Evolutionary conservation across 2,329 filamentous ascomycete genomes (phyloP).

Genomic region (Aureobasidium sp.): DNA sequence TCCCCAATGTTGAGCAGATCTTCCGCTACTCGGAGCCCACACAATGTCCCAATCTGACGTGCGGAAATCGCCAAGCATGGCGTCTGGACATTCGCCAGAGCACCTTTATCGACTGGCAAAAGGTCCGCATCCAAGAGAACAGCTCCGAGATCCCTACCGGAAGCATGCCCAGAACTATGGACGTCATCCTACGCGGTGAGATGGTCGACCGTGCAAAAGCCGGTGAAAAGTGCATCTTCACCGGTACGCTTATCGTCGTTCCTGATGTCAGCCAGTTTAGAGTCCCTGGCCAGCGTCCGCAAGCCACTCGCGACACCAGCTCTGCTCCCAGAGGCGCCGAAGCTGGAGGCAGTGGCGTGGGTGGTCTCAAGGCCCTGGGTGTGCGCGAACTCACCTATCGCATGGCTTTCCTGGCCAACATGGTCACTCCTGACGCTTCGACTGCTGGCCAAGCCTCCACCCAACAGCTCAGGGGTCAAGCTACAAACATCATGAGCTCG

Average conservation of each 20-base stretch:
- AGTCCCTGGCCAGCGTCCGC: slow-evolving; percentile 75
- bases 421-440: slow-evolving; percentile 84
- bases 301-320: slow-evolving; percentile 75
- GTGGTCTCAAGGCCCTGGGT: slow-evolving; percentile 83
- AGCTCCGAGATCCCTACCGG: slow-evolving; percentile 96
- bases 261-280: slow-evolving; percentile 94
- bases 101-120: slow-evolving; percentile 99
- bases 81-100: slow-evolving; percentile 93
- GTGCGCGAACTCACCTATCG: slow-evolving; percentile 93
- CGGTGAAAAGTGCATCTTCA: slow-evolving; percentile 97
- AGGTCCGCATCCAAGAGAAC: slow-evolving; percentile 96
- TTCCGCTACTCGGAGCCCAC: slow-evolving; percentile 97
- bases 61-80: slow-evolving; percentile 89
- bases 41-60: slow-evolving; percentile 83
- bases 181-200: slow-evolving; percentile 90
- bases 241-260: slow-evolving; percentile 89
- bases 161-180: slow-evolving; percentile 97
- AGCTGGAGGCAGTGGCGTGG: slow-evolving; percentile 75
- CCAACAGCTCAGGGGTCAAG: slow-evolving; percentile 62
- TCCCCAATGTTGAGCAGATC: slow-evolving; percentile 91
- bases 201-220: slow-evolving; percentile 97
- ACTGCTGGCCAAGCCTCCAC: slow-evolving; percentile 65
- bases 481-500: slow-evolving; percentile 76
- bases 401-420: slow-evolving; percentile 92
- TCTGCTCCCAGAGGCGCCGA: slow-evolving; percentile 64